Conservation (phyloP, 1,139 yeast species). For the Zhuliangozyma parablackwelliae region DNA sequence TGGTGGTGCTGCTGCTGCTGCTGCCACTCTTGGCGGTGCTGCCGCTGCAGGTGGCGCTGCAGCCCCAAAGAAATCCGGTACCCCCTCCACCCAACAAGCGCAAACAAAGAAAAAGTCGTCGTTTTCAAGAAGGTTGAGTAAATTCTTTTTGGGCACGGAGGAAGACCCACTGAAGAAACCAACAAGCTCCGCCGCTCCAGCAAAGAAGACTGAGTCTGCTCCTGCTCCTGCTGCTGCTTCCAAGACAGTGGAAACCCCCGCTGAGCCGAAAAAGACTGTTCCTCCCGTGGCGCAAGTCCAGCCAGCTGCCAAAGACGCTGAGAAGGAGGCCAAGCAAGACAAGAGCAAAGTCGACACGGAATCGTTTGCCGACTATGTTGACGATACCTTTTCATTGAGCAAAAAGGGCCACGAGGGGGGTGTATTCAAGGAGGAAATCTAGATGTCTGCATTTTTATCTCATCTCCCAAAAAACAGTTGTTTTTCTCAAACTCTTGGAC, state of each 20-base stretch:
- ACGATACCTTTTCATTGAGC: conserved; percentile 27
- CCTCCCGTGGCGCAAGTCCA: conserved; percentile 6
- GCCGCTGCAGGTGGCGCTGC: conserved; percentile 2
- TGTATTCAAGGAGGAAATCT: conserved; percentile 43
- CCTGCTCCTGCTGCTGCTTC: conserved; percentile 4
- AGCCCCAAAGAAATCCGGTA: conserved; percentile 6
- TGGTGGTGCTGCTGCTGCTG: conserved; percentile 1
- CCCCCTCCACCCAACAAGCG: conserved; percentile 2
- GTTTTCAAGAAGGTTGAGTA: conserved; percentile 10
- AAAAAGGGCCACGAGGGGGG: conserved; percentile 27
- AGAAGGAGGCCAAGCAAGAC: conserved; percentile 8
- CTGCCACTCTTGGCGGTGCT: not conserved
- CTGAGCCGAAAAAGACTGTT: not conserved
- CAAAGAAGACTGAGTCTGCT: conserved; percentile 8
- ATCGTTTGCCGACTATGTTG: conserved; percentile 8
- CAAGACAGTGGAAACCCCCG: conserved; percentile 10
- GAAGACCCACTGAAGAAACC: not conserved
- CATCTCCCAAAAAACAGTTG: no score
- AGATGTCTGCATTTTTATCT: conserved; percentile 2
- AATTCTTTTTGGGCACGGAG: conserved; percentile 8
- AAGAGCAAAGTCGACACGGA: conserved; percentile 4
- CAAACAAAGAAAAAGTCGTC: conserved; percentile 8
- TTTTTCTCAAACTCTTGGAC: no score
- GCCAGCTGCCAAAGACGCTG: conserved; percentile 11
- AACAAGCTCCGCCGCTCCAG: conserved; percentile 3